Evolutionary conservation across 1,284 basidiomycete species (phyloP).

Genomic region (Microbotryum violaceum): DNA sequence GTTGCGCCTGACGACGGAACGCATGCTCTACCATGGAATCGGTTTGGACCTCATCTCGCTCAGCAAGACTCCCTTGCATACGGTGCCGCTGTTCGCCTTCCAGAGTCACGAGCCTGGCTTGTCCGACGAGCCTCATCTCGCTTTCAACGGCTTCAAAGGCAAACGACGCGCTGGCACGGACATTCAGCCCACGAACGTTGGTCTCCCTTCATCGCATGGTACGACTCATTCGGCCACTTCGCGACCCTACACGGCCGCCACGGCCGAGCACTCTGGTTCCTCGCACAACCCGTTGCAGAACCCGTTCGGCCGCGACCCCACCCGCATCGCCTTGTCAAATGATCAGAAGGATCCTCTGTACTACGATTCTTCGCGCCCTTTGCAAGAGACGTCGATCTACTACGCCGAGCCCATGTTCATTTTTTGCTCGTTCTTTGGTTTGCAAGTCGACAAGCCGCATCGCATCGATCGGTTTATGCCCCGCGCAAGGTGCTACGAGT

Average conservation of each 20-base stretch:
- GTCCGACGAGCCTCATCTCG: conserved; percentile 1
- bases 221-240: conserved; percentile 13
- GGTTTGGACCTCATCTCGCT: conserved; percentile 82
- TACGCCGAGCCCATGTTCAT: conserved; percentile 53
- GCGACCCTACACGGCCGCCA: background rate
- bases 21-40: conserved; percentile 93
- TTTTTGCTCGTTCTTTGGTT: conserved; percentile 32
- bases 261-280: background rate
- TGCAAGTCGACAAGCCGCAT: conserved; percentile 62
- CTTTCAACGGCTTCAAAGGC: too few relatives aligned
- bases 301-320: background rate
- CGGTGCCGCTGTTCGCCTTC: conserved; percentile 48
- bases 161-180: too few relatives aligned
- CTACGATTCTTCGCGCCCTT: conserved; percentile 19
- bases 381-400: conserved; percentile 14
- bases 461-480: conserved; percentile 81
- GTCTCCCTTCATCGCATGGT: conserved; percentile 2
- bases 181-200: too few relatives aligned
- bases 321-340: conserved; percentile 11
- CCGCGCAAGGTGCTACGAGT: conserved; percentile 74
- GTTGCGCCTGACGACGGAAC: conserved; percentile 82
- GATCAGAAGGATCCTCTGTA: conserved; percentile 32
- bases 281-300: background rate
- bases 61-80: conserved; percentile 86
- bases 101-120: conserved; percentile 18